Evolutionary conservation across 106 monocot species (phyloP), one percentile per base, ranked within the genome.

Genomic region (Hemerocallis citrina): DNA sequence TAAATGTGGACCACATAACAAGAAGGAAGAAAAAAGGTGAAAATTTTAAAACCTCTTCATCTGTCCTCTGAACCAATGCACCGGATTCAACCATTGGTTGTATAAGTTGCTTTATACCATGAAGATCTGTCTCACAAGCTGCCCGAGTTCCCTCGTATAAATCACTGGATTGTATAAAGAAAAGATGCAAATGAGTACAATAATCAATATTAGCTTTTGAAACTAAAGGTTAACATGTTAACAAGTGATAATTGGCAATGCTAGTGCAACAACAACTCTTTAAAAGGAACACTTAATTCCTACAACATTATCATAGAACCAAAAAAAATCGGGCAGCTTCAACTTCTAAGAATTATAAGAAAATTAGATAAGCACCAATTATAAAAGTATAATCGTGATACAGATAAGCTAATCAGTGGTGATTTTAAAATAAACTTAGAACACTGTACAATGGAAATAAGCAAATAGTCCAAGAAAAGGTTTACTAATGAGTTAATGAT

Each of bases 91-190:
- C 88, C 44, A 92, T 67, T 46, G 92, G 92, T 59, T 76, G 59
- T 57, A 92, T 65, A 51, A 92, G 23, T 63, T 77, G 72, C 36
- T 67, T 88, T 59, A 92, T 92, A 17, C 84, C 84, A 71, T 62
- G 65, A 61, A 92, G 52, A 63, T 92, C 92, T 62, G 61, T 45
- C 25, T 23, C 70, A 59, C 36, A 73, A 45, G 88, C 88, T 24
- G 50, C 62, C 45, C 88, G 79, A 46, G 84, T 84, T 78, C 92
- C 92, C 64, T 92, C 92, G 51, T 92, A 88, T 51, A 84, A 71
- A 72, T 88, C 84, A 65, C 92, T 92, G 66, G 4, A 37, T 39
- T 33, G 30, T 51, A 60, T 20, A 20, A 17, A 19, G 33, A 19
- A 20, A 42, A 57, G 19, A 9, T 4, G 19, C 12, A 16, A 31